These are phyloP conservation scores for Plantago rigida DNA, from an alignment of 305 asterid genomes.

Conservation along the genomic window DNA sequence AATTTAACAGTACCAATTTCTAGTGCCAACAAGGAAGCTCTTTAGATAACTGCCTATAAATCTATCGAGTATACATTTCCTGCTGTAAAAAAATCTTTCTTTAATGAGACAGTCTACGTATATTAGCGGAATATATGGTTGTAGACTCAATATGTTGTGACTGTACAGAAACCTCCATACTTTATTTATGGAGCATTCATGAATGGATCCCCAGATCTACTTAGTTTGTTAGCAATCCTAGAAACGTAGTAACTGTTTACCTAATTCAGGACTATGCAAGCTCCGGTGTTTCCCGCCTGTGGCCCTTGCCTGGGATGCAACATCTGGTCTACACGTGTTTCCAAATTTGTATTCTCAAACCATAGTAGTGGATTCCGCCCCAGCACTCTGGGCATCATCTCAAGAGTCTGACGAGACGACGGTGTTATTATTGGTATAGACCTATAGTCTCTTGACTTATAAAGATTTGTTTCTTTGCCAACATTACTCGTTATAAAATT, in stretches of 20 bases:
- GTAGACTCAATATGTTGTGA: neutral
- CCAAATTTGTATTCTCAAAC: conserved; percentile 81
- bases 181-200: conserved; percentile 2
- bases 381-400: conserved; percentile 71
- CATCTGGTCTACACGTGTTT: conserved; percentile 82
- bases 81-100: neutral
- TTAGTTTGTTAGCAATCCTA: conserved; percentile 6
- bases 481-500: conserved; percentile 21
- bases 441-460: conserved; percentile 28
- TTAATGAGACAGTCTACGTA: neutral
- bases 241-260: conserved; percentile 25
- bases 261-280: conserved; percentile 67
- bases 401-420: conserved; percentile 64
- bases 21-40: conserved; percentile 1
- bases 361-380: conserved; percentile 86
- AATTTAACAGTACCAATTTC: conserved; percentile 1
- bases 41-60: neutral
- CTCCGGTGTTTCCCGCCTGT: conserved; percentile 97
- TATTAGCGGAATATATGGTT: neutral
- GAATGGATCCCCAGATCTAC: conserved; percentile 9
- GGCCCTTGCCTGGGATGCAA: conserved; percentile 91
- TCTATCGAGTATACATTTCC: neutral
- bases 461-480: conserved; percentile 11
- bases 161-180: neutral
- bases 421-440: conserved; percentile 64